Evolutionary conservation across 177 flowering plant genomes (phyloP), one percentile per base, ranked within the genome.

Genomic region (Telopea speciosissima): DNA sequence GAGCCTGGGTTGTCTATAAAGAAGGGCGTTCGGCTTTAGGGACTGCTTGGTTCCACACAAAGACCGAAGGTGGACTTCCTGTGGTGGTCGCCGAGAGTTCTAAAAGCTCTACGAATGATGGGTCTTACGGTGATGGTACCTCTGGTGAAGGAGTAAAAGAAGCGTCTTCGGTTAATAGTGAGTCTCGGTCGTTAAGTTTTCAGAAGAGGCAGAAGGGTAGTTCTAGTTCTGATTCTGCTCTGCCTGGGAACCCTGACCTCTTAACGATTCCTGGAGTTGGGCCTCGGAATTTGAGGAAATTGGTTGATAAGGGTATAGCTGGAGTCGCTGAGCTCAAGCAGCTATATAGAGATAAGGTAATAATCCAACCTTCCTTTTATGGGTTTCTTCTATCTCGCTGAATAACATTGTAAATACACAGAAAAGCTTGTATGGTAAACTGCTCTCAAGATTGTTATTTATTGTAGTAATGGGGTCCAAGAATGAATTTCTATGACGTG

Each of bases 231-330:
- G 36, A 31, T 24, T 13, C 58, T 25, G 66, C 67, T 44, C 33
- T 76, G 59, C 70, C 69, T 1, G 87, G 81, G 33, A 86, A 78
- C 70, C 89, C 89, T 1, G 99, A 95, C 81, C 87, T 95, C 83
- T 66, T 95, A 77, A 79, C 84, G 23, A 91, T 95, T 75, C 99
- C 99, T 0, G 99, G 99, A 0, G 97, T 95, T 17, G 99, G 99
- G 21, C 97, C 90, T 1, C 82, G 97, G 76, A 95, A 95, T 82
- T 77, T 91, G 83, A 84, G 89, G 85, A 95, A 95, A 81, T 79
- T 95, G 36, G 93, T 93, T 24, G 90, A 95, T 56, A 95, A 95
- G 45, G 99, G 99, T 9, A 85, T 91, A 71, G 86, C 76, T 8
- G 94, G 82, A 49, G 94, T 92, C 74, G 87, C 91, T 22, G 89